Percentiles rank a stretch among this genome's conserved stretches.
These are phyloP conservation scores for Ceratocystis harringtonii DNA, from an alignment of 2,329 filamentous ascomycete genomes.

Conservation along the genomic window DNA sequence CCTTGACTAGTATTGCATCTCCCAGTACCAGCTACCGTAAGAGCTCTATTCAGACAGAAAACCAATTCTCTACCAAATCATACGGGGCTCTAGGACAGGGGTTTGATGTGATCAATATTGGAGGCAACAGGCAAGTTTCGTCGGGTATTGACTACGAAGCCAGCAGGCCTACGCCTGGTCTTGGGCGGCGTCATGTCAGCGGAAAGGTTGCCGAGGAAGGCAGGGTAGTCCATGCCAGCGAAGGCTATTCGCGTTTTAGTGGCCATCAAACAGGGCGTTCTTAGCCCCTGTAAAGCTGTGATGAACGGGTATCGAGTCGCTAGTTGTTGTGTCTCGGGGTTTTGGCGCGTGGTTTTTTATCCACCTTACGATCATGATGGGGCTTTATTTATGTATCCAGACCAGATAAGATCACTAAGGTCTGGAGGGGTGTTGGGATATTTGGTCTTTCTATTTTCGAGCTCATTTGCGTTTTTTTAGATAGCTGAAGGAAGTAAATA, in stretches of 20 bases:
- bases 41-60: slow-evolving; percentile 36
- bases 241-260: background rate
- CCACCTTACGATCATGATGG: slow-evolving; percentile 1
- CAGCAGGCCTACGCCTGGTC: slow-evolving; percentile 22
- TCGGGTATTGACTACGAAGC: slow-evolving; percentile 42
- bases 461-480: too few species aligned
- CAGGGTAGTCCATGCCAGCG: slow-evolving; percentile 20
- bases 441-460: too few species aligned
- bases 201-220: slow-evolving; percentile 63
- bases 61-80: slow-evolving; percentile 38
- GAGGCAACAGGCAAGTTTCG: slow-evolving; percentile 38
- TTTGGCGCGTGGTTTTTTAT: background rate
- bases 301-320: background rate
- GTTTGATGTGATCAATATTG: slow-evolving; percentile 37
- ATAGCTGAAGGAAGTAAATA: background rate
- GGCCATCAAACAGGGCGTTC: background rate
- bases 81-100: slow-evolving; percentile 42
- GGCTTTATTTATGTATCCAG: background rate
- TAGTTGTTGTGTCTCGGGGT: background rate
- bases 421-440: background rate
- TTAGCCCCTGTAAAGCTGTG: background rate
- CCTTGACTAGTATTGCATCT: slow-evolving; percentile 4
- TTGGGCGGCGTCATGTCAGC: slow-evolving; percentile 47
- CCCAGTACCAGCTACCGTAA: slow-evolving; percentile 22
- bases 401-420: background rate